A percentile compares a stretch with the other conserved stretches of the same genome.
These are phyloP conservation scores for Microcera coccophila DNA, from an alignment of 2,329 filamentous ascomycete genomes.

Conservation along the genomic window DNA sequence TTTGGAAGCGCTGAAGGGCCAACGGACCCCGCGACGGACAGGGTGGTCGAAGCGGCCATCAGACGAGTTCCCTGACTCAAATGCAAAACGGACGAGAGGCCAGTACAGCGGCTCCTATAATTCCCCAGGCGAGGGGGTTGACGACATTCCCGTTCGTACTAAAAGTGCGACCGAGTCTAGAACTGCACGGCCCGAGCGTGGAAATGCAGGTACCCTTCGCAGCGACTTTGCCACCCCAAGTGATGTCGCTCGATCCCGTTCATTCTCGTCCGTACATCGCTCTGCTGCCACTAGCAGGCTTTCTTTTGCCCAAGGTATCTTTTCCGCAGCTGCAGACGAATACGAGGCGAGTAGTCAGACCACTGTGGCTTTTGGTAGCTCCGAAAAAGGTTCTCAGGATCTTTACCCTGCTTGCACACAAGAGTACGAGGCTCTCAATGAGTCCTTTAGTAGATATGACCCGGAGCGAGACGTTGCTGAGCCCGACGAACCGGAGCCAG, in stretches of 20 bases:
- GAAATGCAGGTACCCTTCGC: conserved; percentile 11
- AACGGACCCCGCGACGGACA: conserved; percentile 6
- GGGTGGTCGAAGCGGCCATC: conserved; percentile 21
- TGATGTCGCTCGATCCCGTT: conserved; percentile 4
- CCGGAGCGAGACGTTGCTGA: conserved; percentile 2
- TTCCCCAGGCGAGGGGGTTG: conserved; percentile 10
- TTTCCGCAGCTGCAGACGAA: conserved; percentile 28
- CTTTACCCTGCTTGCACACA: conserved; percentile 5
- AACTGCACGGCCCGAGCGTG: conserved; percentile 13
- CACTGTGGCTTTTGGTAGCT: conserved; percentile 21
- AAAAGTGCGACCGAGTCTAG: conserved; percentile 13
- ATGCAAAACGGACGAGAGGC: conserved; percentile 10
- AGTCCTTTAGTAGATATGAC: conserved; percentile 15
- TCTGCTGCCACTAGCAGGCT: conserved; percentile 32
- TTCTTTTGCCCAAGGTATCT: conserved; percentile 32
- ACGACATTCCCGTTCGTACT: conserved; percentile 21
- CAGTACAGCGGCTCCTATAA: not conserved
- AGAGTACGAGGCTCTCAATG: conserved; percentile 9
- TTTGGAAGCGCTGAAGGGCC: conserved; percentile 12
- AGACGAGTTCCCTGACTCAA: conserved; percentile 16
- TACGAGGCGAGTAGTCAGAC: conserved; percentile 30
- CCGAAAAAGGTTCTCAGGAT: conserved; percentile 1
- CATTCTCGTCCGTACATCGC: conserved; percentile 11
- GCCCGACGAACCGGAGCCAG: conserved; percentile 10
- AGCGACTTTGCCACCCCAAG: not conserved